Percentiles rank a stretch among this genome's conserved stretches.
phyloP scores from a whole-genome alignment of 306 rosid genomes.

The Fragaria nilgerrensis region DNA sequence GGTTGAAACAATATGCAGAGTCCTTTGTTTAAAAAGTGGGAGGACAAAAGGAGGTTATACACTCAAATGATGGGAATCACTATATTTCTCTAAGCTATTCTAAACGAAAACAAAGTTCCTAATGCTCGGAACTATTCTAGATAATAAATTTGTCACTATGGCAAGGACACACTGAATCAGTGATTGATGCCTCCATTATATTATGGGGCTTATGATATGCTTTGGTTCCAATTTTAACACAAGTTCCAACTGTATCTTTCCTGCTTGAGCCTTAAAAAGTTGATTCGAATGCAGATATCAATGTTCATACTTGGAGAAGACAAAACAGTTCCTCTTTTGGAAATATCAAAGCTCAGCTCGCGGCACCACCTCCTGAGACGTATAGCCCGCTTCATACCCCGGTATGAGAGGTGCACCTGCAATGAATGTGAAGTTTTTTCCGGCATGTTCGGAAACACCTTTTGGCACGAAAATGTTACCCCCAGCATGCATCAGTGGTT shows the following conservation, averaged over 20 bases:
- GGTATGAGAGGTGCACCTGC: slow-evolving; percentile 36
- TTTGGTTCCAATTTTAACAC: neutral
- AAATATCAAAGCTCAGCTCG: slow-evolving; percentile 15
- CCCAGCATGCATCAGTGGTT: slow-evolving; percentile 34
- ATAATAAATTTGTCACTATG: neutral
- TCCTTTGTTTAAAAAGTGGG: neutral
- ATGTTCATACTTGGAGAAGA: slow-evolving; percentile 34
- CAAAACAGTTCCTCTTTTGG: slow-evolving; percentile 26
- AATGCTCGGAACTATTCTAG: neutral
- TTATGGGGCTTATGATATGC: neutral
- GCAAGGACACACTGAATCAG: neutral
- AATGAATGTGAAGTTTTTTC: slow-evolving; percentile 33
- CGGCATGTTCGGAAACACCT: slow-evolving; percentile 34
- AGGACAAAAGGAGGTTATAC: neutral
- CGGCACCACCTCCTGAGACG: slow-evolving; percentile 28
- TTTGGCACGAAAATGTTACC: slow-evolving; percentile 31
- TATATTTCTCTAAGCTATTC: neutral
- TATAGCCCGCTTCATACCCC: slow-evolving; percentile 25
- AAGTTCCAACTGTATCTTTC: neutral
- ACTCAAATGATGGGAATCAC: neutral
- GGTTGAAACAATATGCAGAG: neutral
- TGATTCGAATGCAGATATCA: slow-evolving; percentile 23
- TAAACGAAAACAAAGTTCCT: neutral
- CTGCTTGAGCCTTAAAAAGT: neutral
- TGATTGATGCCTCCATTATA: neutral